A percentile compares a stretch with the other conserved stretches of the same genome.
These are phyloP conservation scores for Stevia rebaudiana DNA, from an alignment of 140 eudicot species.

Conservation along the genomic window DNA sequence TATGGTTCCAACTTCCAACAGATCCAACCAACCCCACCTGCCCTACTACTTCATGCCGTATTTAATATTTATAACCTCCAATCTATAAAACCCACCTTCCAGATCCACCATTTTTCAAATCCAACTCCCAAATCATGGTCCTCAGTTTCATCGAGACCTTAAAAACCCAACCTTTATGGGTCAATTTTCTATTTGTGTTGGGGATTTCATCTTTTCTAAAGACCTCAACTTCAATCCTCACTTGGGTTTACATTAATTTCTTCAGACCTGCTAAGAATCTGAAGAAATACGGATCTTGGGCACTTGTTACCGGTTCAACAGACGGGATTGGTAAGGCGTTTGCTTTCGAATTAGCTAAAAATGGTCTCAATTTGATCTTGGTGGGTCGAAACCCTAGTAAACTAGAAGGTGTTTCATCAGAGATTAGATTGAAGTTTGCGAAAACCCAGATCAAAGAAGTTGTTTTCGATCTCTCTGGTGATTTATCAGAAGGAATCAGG, in stretches of 20 bases:
- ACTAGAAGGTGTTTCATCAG: conserved; percentile 29
- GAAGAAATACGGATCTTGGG: conserved; percentile 88
- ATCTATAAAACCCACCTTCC: conserved; percentile 20
- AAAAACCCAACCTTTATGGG: conserved; percentile 58
- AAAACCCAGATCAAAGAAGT: conserved; percentile 35
- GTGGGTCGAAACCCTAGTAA: conserved; percentile 56
- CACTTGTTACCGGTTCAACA: conserved; percentile 66
- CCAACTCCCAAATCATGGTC: conserved; percentile 1
- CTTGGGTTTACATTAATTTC: conserved; percentile 60
- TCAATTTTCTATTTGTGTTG: conserved; percentile 31
- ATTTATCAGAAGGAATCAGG: conserved; percentile 28
- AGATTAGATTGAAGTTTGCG: conserved; percentile 23
- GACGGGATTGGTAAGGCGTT: conserved; percentile 73
- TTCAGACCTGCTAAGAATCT: conserved; percentile 66
- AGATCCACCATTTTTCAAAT: conserved; percentile 19
- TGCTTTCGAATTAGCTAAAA: conserved; percentile 50
- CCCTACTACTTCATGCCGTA: neutral
- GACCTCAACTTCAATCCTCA: conserved; percentile 34
- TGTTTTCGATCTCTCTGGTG: conserved; percentile 41
- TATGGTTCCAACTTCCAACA: conserved; percentile 20
- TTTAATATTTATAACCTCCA: conserved; percentile 8
- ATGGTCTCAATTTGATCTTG: conserved; percentile 54
- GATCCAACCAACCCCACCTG: conserved; percentile 14
- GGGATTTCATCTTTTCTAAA: conserved; percentile 37
- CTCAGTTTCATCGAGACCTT: conserved; percentile 35